Evolutionary conservation across 164 flowering plant genomes (phyloP).

Genomic region (Aristolochia fimbriata): DNA sequence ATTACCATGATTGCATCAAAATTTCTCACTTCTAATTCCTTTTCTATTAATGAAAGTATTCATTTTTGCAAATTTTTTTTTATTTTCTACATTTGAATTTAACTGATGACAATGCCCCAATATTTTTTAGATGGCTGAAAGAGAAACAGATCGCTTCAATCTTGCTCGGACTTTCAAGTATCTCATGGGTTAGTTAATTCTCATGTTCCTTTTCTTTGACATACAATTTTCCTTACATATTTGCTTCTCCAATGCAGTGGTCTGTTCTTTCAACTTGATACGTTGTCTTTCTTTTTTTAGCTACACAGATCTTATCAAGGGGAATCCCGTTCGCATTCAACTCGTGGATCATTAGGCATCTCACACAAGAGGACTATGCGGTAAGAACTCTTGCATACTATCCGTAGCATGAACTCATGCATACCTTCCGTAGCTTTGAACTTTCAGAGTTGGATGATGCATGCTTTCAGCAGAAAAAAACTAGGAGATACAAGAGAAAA

Average conservation of each 20-base stretch:
- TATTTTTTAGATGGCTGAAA: too few relatives aligned
- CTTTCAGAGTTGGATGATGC: too few relatives aligned
- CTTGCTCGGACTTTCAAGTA: conserved; percentile 81
- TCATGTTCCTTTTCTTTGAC: not conserved
- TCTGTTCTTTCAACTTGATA: not conserved
- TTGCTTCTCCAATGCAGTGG: not conserved
- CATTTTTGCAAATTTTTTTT: too few relatives aligned
- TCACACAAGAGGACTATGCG: conserved; percentile 75
- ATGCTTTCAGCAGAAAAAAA: too few relatives aligned
- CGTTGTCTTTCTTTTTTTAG: conserved; percentile 21
- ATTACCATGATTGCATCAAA: too few relatives aligned
- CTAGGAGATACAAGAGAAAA: too few relatives aligned
- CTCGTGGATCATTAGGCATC: conserved; percentile 80
- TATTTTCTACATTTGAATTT: too few relatives aligned
- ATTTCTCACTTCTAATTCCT: too few relatives aligned
- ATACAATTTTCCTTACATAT: not conserved
- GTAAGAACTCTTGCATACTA: conserved; percentile 21
- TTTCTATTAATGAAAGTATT: too few relatives aligned
- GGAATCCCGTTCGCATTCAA: conserved; percentile 90
- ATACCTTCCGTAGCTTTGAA: too few relatives aligned
- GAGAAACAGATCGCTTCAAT: conserved; percentile 25
- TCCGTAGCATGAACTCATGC: too few relatives aligned
- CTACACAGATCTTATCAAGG: conserved; percentile 81
- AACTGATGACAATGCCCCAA: too few relatives aligned
- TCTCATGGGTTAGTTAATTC: conserved; percentile 47